Conservation (phyloP, 371 early-diverging fungal species). For the Nematocida major region DNA sequence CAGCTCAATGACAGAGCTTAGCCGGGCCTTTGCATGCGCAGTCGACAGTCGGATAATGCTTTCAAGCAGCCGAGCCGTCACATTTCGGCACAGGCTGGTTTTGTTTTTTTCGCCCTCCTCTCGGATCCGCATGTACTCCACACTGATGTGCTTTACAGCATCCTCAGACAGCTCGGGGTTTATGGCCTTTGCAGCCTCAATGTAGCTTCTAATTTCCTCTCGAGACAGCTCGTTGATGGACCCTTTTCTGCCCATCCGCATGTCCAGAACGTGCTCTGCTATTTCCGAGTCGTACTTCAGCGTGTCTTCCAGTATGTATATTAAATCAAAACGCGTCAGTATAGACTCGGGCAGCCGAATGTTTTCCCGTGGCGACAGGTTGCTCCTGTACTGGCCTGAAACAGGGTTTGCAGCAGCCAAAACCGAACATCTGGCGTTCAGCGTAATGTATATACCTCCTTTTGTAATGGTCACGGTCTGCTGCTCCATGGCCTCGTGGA, state of each 20-base stretch:
- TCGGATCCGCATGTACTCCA: slow-evolving; percentile 59
- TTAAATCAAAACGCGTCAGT: slow-evolving; percentile 68
- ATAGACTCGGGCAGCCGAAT: slow-evolving; percentile 65
- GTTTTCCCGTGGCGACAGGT: slow-evolving; percentile 61
- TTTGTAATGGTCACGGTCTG: slow-evolving; percentile 92
- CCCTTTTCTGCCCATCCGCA: slow-evolving; percentile 43
- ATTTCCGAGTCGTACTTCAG: slow-evolving; percentile 67
- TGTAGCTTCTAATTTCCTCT: slow-evolving; percentile 20
- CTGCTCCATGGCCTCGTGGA: slow-evolving; percentile 99
- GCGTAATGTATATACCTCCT: slow-evolving; percentile 90
- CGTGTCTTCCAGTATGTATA: slow-evolving; percentile 89
- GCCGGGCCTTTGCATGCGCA: slow-evolving; percentile 89
- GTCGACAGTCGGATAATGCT: slow-evolving; percentile 93
- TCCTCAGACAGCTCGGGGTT: slow-evolving; percentile 58
- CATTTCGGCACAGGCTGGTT: slow-evolving; percentile 67
- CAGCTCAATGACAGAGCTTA: slow-evolving; percentile 69
- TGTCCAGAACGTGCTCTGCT: slow-evolving; percentile 62
- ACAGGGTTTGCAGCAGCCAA: slow-evolving; percentile 98
- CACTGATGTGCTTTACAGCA: slow-evolving; percentile 50
- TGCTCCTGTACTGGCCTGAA: slow-evolving; percentile 69
- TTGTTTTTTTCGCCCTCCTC: slow-evolving; percentile 58
- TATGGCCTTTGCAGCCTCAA: slow-evolving; percentile 67
- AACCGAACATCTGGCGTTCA: slow-evolving; percentile 94
- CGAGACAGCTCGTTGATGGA: slow-evolving; percentile 48
- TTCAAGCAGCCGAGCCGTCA: slow-evolving; percentile 94